Conservation (phyloP, 1,284 basidiomycete genomes). For the Grifola frondosa region DNA sequence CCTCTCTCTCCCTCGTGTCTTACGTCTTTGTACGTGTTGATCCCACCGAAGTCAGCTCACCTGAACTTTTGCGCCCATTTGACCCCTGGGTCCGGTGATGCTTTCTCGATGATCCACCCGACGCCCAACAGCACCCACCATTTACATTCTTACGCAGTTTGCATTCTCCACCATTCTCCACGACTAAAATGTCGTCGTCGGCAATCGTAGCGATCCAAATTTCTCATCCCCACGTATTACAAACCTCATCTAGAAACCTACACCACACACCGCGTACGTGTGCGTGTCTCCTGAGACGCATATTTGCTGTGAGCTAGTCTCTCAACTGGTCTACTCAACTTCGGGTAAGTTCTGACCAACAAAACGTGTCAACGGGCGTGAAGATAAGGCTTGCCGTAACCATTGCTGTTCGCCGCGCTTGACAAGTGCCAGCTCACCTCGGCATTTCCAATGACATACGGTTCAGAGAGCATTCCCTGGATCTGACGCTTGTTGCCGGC, state of each 20-base stretch:
- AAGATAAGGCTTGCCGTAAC: no score
- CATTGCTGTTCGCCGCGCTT: no score
- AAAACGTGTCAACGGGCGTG: no score
- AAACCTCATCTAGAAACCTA: not conserved
- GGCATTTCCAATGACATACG: no score
- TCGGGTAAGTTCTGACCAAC: no score
- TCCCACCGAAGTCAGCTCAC: constrained; percentile 2
- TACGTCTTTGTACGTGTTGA: constrained; percentile 19
- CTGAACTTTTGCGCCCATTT: constrained; percentile 7
- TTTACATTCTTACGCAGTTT: not conserved
- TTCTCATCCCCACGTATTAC: constrained; percentile 3
- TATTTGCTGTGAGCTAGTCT: no score
- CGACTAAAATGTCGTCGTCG: constrained; percentile 8
- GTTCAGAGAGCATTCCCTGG: no score
- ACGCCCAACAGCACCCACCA: no score
- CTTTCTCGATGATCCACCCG: constrained; percentile 6
- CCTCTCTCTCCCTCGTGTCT: constrained; percentile 3
- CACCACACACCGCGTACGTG: not conserved
- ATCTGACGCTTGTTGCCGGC: no score
- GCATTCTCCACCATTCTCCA: constrained; percentile 1
- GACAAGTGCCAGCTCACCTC: no score
- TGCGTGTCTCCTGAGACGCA: not conserved
- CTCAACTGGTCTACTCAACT: no score
- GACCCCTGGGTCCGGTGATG: constrained; percentile 6
- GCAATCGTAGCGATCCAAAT: constrained; percentile 17